Conservation (phyloP, 2,329 filamentous ascomycete genomes). For the Botrytis medusae region DNA sequence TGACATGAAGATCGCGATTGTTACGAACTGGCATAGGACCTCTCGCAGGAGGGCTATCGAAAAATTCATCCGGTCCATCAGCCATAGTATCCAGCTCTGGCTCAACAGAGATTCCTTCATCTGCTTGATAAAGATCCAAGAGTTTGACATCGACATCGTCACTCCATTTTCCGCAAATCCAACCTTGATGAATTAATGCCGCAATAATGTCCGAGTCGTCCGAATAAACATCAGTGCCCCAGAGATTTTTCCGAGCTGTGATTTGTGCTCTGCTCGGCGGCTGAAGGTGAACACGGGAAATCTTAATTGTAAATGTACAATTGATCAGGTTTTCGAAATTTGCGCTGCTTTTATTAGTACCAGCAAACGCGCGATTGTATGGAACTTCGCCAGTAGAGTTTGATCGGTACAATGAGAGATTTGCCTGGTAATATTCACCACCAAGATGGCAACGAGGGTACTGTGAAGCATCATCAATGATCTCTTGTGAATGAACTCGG, state of each 20-base stretch:
- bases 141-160: constrained; percentile 71
- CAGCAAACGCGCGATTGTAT: constrained; percentile 32
- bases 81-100: constrained; percentile 7
- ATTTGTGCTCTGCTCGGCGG: constrained; percentile 75
- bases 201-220: constrained; percentile 94
- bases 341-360: constrained; percentile 53
- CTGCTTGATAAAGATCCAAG: constrained; percentile 55
- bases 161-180: constrained; percentile 85
- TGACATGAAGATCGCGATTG: constrained; percentile 82
- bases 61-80: constrained; percentile 31
- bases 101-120: constrained; percentile 27
- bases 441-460: constrained; percentile 79
- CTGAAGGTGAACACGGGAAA: constrained; percentile 76
- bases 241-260: constrained; percentile 74
- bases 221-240: constrained; percentile 93
- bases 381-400: constrained; percentile 45
- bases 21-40: constrained; percentile 64
- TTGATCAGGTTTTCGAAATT: constrained; percentile 72
- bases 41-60: constrained; percentile 55
- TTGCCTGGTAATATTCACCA: constrained; percentile 76
- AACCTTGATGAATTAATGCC: constrained; percentile 89
- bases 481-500: constrained; percentile 65
- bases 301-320: constrained; percentile 84
- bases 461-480: constrained; percentile 70
- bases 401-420: constrained; percentile 50